Percentiles rank a stretch among this genome's conserved stretches.
These are phyloP conservation scores for Patellifolia procumbens DNA, from an alignment of 179 eudicot genomes.

Conservation along the genomic window DNA sequence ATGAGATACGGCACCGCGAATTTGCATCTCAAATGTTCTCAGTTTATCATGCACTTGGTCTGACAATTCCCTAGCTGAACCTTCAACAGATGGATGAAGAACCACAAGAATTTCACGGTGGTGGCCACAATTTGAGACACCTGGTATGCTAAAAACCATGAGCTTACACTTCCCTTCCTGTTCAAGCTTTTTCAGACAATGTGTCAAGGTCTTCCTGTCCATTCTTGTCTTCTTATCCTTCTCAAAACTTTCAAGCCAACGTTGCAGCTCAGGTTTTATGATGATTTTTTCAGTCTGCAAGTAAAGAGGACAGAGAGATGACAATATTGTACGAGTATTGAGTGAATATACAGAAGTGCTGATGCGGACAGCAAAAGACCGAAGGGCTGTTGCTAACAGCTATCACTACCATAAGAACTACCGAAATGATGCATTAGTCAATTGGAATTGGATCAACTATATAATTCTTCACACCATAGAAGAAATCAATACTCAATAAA, in stretches of 20 bases:
- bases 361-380: not conserved
- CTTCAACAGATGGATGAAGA: slow-evolving; percentile 70
- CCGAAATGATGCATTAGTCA: not conserved
- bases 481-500: not conserved
- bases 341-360: not conserved
- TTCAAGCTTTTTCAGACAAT: slow-evolving; percentile 71
- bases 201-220: slow-evolving; percentile 78
- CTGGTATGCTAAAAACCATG: slow-evolving; percentile 62
- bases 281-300: slow-evolving; percentile 75
- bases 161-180: slow-evolving; percentile 76
- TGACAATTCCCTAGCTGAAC: slow-evolving; percentile 57
- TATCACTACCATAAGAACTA: not conserved
- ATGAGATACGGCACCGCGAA: slow-evolving; percentile 48
- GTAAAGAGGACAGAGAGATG: slow-evolving; percentile 11
- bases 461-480: not conserved
- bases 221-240: slow-evolving; percentile 61
- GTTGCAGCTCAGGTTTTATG: slow-evolving; percentile 72
- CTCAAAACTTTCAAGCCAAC: slow-evolving; percentile 77
- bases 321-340: not conserved
- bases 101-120: slow-evolving; percentile 56
- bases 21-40: slow-evolving; percentile 73
- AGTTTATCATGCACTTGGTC: slow-evolving; percentile 71
- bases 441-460: not conserved
- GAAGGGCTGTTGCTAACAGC: not conserved
- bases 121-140: slow-evolving; percentile 73